These are phyloP conservation scores for Acanthochlamys bracteata DNA, from an alignment of 106 monocot species.

Conservation along the genomic window DNA sequence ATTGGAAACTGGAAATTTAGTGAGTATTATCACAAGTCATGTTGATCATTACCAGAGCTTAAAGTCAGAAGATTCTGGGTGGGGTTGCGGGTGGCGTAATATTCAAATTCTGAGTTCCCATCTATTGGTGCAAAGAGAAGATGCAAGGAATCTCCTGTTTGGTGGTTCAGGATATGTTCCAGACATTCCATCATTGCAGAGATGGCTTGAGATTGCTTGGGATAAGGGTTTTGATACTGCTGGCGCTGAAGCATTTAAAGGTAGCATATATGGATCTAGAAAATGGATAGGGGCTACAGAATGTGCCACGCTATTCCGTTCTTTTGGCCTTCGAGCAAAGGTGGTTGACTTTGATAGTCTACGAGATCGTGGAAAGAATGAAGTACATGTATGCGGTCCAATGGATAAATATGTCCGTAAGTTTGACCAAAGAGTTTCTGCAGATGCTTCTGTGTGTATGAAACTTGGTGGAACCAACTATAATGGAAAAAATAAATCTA, in stretches of 20 bases:
- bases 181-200: constrained; percentile 80
- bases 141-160: constrained; percentile 60
- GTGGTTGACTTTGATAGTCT: constrained; percentile 83
- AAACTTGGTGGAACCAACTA: background rate
- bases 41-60: constrained; percentile 80
- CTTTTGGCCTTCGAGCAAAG: constrained; percentile 80
- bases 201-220: constrained; percentile 98
- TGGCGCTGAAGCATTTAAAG: constrained; percentile 49
- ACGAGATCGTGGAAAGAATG: constrained; percentile 23
- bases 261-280: constrained; percentile 56
- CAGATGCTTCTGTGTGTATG: constrained; percentile 1
- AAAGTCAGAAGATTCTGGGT: constrained; percentile 62
- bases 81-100: constrained; percentile 98
- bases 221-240: constrained; percentile 60
- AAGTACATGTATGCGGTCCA: constrained; percentile 44
- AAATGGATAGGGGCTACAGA: constrained; percentile 98
- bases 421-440: constrained; percentile 25
- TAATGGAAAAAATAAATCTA: constrained; percentile 15
- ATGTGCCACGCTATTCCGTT: constrained; percentile 82
- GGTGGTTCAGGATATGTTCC: constrained; percentile 92
- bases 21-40: constrained; percentile 56
- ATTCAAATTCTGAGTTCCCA: constrained; percentile 97
- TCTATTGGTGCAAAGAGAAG: constrained; percentile 56
- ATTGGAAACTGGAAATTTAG: constrained; percentile 29
- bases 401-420: constrained; percentile 47